phyloP scores from a whole-genome alignment of 2,329 filamentous ascomycete species.

The Xenoacremonium recifei region DNA sequence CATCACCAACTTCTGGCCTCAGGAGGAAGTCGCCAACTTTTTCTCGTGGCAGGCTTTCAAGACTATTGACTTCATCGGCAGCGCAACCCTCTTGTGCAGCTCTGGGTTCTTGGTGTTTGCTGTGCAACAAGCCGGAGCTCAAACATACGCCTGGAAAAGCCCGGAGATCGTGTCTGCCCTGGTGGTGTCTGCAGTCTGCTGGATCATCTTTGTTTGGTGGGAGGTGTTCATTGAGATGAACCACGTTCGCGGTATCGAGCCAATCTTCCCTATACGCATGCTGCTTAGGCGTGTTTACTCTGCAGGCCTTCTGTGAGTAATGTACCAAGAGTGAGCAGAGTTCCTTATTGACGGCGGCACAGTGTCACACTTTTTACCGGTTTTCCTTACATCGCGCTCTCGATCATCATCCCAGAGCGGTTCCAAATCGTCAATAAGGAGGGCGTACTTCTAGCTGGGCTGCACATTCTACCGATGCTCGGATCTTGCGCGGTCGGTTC shows the following conservation, averaged over 20 bases:
- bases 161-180: conserved; percentile 50
- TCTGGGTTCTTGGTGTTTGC: conserved; percentile 55
- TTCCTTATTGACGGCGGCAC: too few relatives aligned
- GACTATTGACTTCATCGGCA: conserved; percentile 53
- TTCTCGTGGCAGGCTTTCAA: conserved; percentile 42
- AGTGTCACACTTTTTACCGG: conserved; percentile 57
- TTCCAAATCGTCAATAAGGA: conserved; percentile 59
- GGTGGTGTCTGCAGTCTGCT: conserved; percentile 45
- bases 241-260: conserved; percentile 42
- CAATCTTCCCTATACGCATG: conserved; percentile 54
- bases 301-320: conserved; percentile 47
- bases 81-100: conserved; percentile 47
- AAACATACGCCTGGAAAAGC: conserved; percentile 50
- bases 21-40: conserved; percentile 32
- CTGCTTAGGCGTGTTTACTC: conserved; percentile 49
- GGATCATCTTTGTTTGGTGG: conserved; percentile 50
- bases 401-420: conserved; percentile 57
- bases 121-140: conserved; percentile 55
- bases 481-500: conserved; percentile 56
- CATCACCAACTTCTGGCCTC: conserved; percentile 47
- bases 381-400: conserved; percentile 57
- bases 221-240: conserved; percentile 44
- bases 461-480: conserved; percentile 59
- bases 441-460: conserved; percentile 51
- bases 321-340: too few relatives aligned